phyloP scores from a whole-genome alignment of 257 asterid species.

The Coffea eugenioides region DNA sequence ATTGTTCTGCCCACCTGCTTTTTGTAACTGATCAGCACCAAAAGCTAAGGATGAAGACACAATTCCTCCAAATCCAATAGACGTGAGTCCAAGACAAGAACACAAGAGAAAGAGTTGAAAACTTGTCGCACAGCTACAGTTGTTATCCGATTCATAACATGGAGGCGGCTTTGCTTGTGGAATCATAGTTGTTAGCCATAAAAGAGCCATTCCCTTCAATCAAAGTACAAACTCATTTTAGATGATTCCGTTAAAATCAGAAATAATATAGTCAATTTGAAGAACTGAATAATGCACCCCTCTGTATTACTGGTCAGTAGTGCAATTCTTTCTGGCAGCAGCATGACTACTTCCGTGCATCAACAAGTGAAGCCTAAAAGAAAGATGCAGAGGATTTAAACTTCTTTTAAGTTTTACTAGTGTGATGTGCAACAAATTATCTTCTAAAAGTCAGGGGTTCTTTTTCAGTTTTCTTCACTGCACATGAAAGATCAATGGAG shows the following conservation, averaged over 20 bases:
- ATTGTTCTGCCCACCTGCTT: constrained; percentile 16
- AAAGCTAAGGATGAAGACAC: constrained; percentile 63
- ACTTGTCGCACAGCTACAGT: constrained; percentile 38
- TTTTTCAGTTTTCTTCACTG: neutral
- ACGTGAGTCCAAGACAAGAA: constrained; percentile 46
- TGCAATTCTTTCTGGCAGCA: neutral
- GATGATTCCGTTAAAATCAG: neutral
- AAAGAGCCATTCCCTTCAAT: constrained; percentile 50
- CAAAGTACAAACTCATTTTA: neutral
- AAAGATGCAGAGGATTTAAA: neutral
- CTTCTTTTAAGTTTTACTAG: neutral
- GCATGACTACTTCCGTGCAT: no score
- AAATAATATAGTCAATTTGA: no score
- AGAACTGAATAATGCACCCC: no score
- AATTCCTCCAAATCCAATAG: constrained; percentile 71
- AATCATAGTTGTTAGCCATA: constrained; percentile 63
- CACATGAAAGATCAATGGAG: neutral
- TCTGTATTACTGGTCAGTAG: neutral
- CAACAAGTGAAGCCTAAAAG: neutral
- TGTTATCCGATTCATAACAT: constrained; percentile 27
- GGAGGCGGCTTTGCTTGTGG: constrained; percentile 61
- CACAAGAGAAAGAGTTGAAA: constrained; percentile 45
- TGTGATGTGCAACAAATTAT: neutral
- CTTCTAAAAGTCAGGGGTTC: neutral
- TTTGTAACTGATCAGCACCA: constrained; percentile 61